These are phyloP conservation scores for Wolfiporia cocos DNA, from an alignment of 1,284 basidiomycete species.

Conservation along the genomic window DNA sequence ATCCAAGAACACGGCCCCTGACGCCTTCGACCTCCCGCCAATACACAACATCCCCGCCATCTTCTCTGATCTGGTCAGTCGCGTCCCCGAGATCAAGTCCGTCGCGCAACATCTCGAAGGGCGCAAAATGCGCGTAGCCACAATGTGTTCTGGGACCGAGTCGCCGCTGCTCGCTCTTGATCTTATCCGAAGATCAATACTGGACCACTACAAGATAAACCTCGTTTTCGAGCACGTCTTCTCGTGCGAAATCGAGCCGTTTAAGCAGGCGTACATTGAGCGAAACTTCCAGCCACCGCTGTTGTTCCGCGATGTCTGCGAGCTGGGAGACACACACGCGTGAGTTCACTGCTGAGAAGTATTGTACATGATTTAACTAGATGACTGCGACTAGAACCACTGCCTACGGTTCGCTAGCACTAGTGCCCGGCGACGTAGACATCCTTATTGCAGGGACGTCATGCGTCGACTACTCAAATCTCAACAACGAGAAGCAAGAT, in stretches of 20 bases:
- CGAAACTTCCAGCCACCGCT: slow-evolving; percentile 90
- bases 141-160: slow-evolving; percentile 97
- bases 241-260: slow-evolving; percentile 96
- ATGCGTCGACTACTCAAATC: slow-evolving; percentile 93
- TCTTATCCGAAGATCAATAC: slow-evolving; percentile 72
- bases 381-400: slow-evolving; percentile 54
- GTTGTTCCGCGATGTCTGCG: slow-evolving; percentile 91
- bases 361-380: slow-evolving; percentile 10
- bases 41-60: slow-evolving; percentile 80
- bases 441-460: slow-evolving; percentile 90
- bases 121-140: slow-evolving; percentile 87
- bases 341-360: no score
- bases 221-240: slow-evolving; percentile 89
- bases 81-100: slow-evolving; percentile 60
- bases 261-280: slow-evolving; percentile 98
- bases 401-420: slow-evolving; percentile 83
- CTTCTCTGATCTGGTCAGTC: slow-evolving; percentile 78
- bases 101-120: slow-evolving; percentile 72
- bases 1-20: slow-evolving; percentile 28
- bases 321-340: slow-evolving; percentile 76
- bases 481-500: slow-evolving; percentile 91
- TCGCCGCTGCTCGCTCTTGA: slow-evolving; percentile 89
- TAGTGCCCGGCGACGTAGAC: slow-evolving; percentile 90
- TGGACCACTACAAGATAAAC: slow-evolving; percentile 59
- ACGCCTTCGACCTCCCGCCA: slow-evolving; percentile 69